Conservation (phyloP, 306 rosid species). For the Purshia tridentata region DNA sequence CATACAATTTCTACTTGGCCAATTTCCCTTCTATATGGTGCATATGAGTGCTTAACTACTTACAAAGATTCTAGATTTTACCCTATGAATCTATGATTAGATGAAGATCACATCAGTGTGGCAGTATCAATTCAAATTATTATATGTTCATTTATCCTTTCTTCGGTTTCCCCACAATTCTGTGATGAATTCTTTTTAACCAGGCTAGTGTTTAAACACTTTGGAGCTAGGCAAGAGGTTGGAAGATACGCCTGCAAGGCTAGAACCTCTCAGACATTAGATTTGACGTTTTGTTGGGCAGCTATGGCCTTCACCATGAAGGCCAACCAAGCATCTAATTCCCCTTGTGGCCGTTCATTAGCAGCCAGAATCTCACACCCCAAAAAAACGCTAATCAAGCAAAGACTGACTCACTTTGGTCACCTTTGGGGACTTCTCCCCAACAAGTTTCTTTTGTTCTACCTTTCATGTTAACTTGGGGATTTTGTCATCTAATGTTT, state of each 20-base stretch:
- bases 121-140: too few species aligned
- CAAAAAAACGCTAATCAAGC: not conserved
- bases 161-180: too few species aligned
- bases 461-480: not conserved
- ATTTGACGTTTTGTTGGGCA: slow-evolving; percentile 8
- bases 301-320: not conserved
- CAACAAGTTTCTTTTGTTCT: not conserved
- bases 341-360: not conserved
- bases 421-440: not conserved
- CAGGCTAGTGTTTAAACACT: not conserved
- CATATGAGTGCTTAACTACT: too few species aligned
- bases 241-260: not conserved
- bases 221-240: not conserved
- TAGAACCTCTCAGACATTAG: not conserved
- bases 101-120: too few species aligned
- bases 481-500: slow-evolving; percentile 9
- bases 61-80: too few species aligned
- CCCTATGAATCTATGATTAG: too few species aligned
- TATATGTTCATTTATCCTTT: too few species aligned
- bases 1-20: too few species aligned
- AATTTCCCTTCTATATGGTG: too few species aligned
- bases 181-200: too few species aligned
- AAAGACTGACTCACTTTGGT: not conserved
- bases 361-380: slow-evolving; percentile 4
- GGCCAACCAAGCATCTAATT: slow-evolving; percentile 5